Percentiles rank a stretch among this genome's conserved stretches.
These are phyloP conservation scores for Acacia confusa DNA, from an alignment of 306 rosid genomes.

Conservation along the genomic window DNA sequence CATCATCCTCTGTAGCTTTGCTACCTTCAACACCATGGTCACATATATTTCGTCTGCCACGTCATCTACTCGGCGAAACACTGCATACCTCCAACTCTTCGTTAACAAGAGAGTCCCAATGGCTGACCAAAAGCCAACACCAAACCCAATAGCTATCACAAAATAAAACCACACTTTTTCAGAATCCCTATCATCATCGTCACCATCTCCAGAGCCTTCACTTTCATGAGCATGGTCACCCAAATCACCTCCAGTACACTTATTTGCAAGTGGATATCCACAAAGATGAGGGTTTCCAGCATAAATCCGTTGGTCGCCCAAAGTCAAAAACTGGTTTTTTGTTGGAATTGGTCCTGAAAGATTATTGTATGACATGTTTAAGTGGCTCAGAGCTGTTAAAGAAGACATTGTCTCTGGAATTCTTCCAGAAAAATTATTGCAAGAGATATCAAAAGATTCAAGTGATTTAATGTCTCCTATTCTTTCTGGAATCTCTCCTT, in stretches of 20 bases:
- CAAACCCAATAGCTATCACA: neutral
- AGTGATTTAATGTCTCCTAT: neutral
- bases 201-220: neutral
- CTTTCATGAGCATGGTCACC: neutral
- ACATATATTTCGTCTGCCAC: neutral
- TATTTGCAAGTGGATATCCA: neutral
- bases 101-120: neutral
- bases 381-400: neutral
- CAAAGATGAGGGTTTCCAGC: neutral
- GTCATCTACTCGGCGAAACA: neutral
- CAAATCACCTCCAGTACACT: no score
- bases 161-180: conserved; percentile 3
- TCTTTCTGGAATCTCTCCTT: neutral
- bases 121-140: neutral
- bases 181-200: neutral
- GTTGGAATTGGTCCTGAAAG: neutral
- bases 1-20: neutral
- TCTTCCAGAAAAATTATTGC: neutral
- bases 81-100: neutral
- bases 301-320: neutral
- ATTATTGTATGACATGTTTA: neutral
- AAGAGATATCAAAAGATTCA: neutral
- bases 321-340: neutral
- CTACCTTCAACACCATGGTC: neutral
- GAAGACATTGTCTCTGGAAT: neutral